Conservation (phyloP, 1,284 basidiomycete species). For the Cystobasidium sp. region DNA sequence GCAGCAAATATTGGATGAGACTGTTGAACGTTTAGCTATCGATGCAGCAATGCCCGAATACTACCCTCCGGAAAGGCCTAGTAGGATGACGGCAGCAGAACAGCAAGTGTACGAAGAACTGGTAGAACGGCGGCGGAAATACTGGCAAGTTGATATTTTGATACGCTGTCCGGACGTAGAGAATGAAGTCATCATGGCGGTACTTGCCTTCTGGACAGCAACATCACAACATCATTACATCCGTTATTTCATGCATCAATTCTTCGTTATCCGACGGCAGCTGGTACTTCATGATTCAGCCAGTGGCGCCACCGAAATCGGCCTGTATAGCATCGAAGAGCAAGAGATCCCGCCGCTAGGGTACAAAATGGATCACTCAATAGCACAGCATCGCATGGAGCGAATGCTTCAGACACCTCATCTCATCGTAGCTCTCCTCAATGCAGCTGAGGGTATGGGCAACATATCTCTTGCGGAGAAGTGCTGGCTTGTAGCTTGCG, state of each 20-base stretch:
- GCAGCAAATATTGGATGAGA: neutral
- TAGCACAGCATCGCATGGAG: neutral
- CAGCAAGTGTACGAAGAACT: neutral
- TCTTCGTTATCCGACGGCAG: constrained; percentile 9
- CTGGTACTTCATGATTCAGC: neutral
- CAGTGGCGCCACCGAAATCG: neutral
- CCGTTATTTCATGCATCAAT: constrained; percentile 31
- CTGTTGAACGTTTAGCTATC: constrained; percentile 1
- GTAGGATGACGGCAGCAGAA: neutral
- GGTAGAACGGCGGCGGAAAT: neutral
- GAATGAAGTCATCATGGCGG: neutral
- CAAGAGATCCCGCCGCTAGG: neutral
- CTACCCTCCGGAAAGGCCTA: neutral
- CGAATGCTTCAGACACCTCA: constrained; percentile 8
- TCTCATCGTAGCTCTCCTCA: constrained; percentile 20
- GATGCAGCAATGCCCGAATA: constrained; percentile 5
- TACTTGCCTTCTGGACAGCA: constrained; percentile 22
- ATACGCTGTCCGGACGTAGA: constrained; percentile 18
- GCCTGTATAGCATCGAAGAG: neutral
- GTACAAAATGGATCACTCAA: neutral
- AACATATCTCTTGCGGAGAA: constrained; percentile 26
- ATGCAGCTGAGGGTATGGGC: constrained; percentile 37
- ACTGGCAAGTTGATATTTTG: constrained; percentile 18
- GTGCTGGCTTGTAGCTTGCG: constrained; percentile 28
- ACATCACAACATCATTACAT: neutral